Evolutionary conservation across 345 rosid genomes (phyloP).

Genomic region (Lepidium africanum): DNA sequence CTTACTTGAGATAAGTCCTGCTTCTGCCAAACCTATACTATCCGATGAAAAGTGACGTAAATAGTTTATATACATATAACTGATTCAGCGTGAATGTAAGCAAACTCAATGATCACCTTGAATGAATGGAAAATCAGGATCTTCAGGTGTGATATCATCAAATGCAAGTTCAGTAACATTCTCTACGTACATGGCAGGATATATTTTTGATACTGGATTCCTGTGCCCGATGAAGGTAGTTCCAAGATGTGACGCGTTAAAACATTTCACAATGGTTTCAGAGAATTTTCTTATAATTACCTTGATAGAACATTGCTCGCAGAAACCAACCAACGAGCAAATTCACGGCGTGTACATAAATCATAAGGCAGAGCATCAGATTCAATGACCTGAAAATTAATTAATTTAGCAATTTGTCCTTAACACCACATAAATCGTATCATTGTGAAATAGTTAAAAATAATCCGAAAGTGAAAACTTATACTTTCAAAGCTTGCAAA

Average conservation of each 20-base stretch:
- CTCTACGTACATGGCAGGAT: constrained; percentile 95
- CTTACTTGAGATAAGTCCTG: constrained; percentile 92
- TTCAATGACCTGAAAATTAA: constrained; percentile 62
- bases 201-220: constrained; percentile 69
- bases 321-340: constrained; percentile 86
- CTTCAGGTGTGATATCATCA: constrained; percentile 76
- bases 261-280: neutral
- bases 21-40: constrained; percentile 90
- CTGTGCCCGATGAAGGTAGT: constrained; percentile 36
- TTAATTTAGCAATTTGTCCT: neutral
- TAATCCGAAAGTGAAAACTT: neutral
- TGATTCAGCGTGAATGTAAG: neutral
- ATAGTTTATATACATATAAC: neutral
- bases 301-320: constrained; percentile 72
- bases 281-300: constrained; percentile 20
- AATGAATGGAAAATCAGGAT: constrained; percentile 87
- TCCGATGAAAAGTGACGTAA: constrained; percentile 18
- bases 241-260: neutral
- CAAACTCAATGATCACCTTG: constrained; percentile 55
- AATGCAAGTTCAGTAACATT: constrained; percentile 86
- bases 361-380: constrained; percentile 62
- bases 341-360: constrained; percentile 86
- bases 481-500: constrained; percentile 77
- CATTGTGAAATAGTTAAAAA: neutral
- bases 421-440: neutral